Conservation (phyloP, 2,329 filamentous ascomycete genomes). For the Fusarium goolgardi region DNA sequence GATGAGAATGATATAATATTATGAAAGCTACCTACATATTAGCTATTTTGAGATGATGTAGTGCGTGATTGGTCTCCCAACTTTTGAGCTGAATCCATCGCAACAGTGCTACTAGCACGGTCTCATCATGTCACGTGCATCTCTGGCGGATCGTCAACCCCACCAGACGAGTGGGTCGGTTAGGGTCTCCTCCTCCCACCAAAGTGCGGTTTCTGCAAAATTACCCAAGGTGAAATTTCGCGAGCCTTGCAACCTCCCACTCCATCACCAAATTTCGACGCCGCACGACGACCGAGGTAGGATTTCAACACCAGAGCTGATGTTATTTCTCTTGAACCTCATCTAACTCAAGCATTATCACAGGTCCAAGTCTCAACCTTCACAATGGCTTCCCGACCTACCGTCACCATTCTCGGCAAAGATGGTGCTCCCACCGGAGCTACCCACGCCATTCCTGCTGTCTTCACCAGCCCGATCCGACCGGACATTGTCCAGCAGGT, state of each 20-base stretch:
- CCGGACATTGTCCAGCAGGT: conserved; percentile 99
- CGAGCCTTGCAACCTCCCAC: conserved; percentile 48
- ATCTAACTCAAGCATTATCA: conserved; percentile 36
- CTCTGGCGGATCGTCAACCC: background rate
- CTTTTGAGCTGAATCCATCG: background rate
- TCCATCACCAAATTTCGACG: conserved; percentile 55
- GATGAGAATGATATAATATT: conserved; percentile 33
- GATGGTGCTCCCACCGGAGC: conserved; percentile 92
- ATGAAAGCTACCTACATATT: background rate
- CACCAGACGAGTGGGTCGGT: conserved; percentile 42
- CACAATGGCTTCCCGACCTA: conserved; percentile 95
- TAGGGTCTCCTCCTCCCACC: conserved; percentile 57
- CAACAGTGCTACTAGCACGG: conserved; percentile 1
- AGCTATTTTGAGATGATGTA: background rate
- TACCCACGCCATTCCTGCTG: conserved; percentile 92
- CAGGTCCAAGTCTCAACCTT: conserved; percentile 55
- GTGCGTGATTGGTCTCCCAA: background rate
- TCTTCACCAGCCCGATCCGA: conserved; percentile 98
- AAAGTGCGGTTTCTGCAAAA: conserved; percentile 49
- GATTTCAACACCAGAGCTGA: conserved; percentile 36
- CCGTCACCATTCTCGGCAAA: conserved; percentile 95
- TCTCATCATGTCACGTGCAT: background rate
- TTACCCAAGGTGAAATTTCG: conserved; percentile 54
- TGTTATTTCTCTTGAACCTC: conserved; percentile 13
- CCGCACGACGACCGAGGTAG: conserved; percentile 57